These are phyloP conservation scores for Gracilaria gracilis DNA, from an alignment of 23 red algal species.

Conservation along the genomic window DNA sequence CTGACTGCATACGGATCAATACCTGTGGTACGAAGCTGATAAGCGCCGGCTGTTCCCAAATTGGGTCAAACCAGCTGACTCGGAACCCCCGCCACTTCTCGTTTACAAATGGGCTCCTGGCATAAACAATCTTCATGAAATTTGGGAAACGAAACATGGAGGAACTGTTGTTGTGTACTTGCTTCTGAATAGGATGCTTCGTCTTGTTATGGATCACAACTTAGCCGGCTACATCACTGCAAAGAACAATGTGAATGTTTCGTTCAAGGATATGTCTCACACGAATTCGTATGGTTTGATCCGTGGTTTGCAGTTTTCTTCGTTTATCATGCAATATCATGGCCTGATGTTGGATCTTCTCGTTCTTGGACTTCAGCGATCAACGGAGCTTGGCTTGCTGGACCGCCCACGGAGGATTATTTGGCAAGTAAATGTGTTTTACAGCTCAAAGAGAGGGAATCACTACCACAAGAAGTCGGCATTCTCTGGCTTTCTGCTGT, in stretches of 20 bases:
- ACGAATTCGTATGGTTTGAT: constrained; percentile 91
- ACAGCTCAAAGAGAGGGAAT: neutral
- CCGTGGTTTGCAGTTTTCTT: constrained; percentile 91
- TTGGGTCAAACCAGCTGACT: constrained; percentile 94
- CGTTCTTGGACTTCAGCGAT: constrained; percentile 68
- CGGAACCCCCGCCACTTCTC: constrained; percentile 87
- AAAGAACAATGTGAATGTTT: constrained; percentile 88
- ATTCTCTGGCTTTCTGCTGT: neutral
- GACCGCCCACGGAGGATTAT: no score
- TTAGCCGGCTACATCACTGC: constrained; percentile 98
- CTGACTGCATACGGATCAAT: constrained; percentile 96
- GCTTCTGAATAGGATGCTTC: constrained; percentile 91
- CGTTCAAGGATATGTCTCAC: constrained; percentile 98
- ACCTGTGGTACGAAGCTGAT: constrained; percentile 96
- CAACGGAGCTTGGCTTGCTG: constrained; percentile 91
- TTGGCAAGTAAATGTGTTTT: neutral
- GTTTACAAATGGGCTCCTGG: constrained; percentile 91
- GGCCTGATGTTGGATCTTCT: constrained; percentile 84
- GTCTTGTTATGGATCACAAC: constrained; percentile 92
- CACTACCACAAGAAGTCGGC: neutral
- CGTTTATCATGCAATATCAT: constrained; percentile 93
- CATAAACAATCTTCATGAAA: constrained; percentile 88
- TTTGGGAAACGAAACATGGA: constrained; percentile 86
- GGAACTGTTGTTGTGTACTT: constrained; percentile 79
- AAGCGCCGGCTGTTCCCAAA: constrained; percentile 90